phyloP scores from a whole-genome alignment of 179 eudicot genomes.

The Beta macrorhiza region DNA sequence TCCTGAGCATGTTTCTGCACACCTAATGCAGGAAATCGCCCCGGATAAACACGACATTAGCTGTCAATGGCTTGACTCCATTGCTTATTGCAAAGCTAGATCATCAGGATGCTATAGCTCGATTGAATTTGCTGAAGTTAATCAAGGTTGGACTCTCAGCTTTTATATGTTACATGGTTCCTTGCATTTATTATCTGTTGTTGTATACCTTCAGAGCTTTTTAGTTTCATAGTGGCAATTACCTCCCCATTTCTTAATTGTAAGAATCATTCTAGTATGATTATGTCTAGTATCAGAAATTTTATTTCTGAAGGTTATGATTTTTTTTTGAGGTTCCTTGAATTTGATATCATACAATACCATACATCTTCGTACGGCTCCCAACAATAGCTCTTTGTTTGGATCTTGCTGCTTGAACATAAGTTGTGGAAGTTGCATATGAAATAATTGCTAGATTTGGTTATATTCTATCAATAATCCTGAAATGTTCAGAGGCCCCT shows the following conservation, averaged over 20 bases:
- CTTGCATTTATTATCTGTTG: neutral
- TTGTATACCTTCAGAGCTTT: neutral
- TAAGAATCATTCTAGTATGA: neutral
- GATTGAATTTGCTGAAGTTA: slow-evolving; percentile 86
- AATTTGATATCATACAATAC: neutral
- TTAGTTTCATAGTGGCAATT: neutral
- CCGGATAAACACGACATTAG: slow-evolving; percentile 87
- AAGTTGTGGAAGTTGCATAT: neutral
- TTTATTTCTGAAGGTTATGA: neutral
- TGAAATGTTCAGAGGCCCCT: neutral
- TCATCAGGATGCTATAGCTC: slow-evolving; percentile 99
- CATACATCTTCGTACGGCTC: neutral
- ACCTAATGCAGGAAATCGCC: slow-evolving; percentile 79
- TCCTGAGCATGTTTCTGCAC: neutral
- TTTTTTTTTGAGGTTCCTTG: too few relatives aligned
- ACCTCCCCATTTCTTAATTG: neutral
- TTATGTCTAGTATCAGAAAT: neutral
- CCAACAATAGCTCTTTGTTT: neutral
- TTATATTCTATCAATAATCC: too few relatives aligned
- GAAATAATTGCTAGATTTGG: too few relatives aligned
- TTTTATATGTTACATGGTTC: neutral
- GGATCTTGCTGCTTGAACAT: neutral
- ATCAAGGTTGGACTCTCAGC: slow-evolving; percentile 59
- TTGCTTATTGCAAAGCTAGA: slow-evolving; percentile 90
- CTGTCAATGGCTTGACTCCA: slow-evolving; percentile 92